A percentile compares a stretch with the other conserved stretches of the same genome.
phyloP scores from a whole-genome alignment of 2,329 filamentous ascomycete genomes.

The Xylaria sp. region DNA sequence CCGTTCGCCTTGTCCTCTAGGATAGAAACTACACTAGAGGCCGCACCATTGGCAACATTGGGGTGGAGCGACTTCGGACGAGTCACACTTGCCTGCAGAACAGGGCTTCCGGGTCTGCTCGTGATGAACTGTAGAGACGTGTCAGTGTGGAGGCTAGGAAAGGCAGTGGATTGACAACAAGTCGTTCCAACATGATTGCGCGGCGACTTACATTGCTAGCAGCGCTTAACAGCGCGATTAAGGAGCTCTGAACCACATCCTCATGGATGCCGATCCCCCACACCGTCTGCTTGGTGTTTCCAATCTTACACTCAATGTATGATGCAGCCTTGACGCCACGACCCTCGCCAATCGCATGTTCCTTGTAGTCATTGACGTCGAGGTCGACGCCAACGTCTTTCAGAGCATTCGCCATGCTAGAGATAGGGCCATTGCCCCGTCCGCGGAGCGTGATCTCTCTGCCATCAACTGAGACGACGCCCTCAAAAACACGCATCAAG shows the following conservation, averaged over 20 bases:
- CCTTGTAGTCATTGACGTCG: slow-evolving; percentile 96
- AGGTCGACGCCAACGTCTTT: slow-evolving; percentile 82
- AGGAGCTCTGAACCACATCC: slow-evolving; percentile 28
- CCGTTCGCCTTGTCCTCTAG: slow-evolving; percentile 2
- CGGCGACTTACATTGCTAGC: slow-evolving; percentile 8
- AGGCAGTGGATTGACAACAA: neutral
- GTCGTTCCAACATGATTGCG: neutral
- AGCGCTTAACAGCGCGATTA: slow-evolving; percentile 18
- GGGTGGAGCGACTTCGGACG: neutral
- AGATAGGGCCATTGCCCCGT: slow-evolving; percentile 90
- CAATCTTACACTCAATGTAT: slow-evolving; percentile 89
- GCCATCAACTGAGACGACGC: slow-evolving; percentile 52
- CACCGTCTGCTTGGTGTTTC: slow-evolving; percentile 74
- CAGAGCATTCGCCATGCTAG: slow-evolving; percentile 84
- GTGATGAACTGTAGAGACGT: neutral
- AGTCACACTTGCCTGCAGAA: neutral
- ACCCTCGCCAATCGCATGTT: slow-evolving; percentile 88
- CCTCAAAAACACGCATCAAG: slow-evolving; percentile 80
- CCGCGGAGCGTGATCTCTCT: slow-evolving; percentile 70
- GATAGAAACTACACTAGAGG: neutral
- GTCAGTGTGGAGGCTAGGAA: neutral
- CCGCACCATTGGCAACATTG: neutral
- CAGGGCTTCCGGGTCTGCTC: neutral
- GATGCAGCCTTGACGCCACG: slow-evolving; percentile 89
- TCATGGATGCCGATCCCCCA: slow-evolving; percentile 95